These are phyloP conservation scores for Neobulgaria alba DNA, from an alignment of 2,329 filamentous ascomycete species.

Conservation along the genomic window DNA sequence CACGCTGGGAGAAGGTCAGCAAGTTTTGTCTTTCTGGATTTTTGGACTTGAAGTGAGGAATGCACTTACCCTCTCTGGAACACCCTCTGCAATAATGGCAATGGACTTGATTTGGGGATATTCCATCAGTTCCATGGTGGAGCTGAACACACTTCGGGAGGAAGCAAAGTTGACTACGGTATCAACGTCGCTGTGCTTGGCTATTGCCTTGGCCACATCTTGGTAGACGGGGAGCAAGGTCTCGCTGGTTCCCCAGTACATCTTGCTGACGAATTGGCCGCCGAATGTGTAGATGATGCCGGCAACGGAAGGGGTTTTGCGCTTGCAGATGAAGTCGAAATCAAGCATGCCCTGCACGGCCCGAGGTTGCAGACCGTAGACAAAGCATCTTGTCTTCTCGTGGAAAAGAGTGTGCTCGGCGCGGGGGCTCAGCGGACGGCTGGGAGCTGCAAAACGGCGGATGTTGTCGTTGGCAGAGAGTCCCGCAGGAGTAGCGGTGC, in stretches of 20 bases:
- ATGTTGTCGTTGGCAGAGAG: constrained; percentile 86
- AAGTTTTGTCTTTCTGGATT: constrained; percentile 22
- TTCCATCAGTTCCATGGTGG: constrained; percentile 97
- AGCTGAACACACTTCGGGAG: constrained; percentile 96
- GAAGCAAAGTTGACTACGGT: constrained; percentile 99
- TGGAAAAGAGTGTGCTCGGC: constrained; percentile 91
- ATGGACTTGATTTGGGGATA: constrained; percentile 96
- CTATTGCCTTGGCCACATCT: constrained; percentile 80
- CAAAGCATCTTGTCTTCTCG: constrained; percentile 99
- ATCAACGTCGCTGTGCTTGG: constrained; percentile 95
- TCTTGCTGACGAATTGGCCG: constrained; percentile 99
- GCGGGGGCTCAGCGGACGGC: constrained; percentile 82
- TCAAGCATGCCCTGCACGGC: constrained; percentile 92
- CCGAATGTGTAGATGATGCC: constrained; percentile 99
- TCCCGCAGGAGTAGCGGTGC: constrained; percentile 39
- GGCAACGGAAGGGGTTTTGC: constrained; percentile 87
- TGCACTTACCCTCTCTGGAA: constrained; percentile 80
- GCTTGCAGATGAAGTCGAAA: constrained; percentile 99
- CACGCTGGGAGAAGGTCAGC: constrained; percentile 50
- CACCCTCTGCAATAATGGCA: constrained; percentile 98
- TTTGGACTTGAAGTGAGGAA: background rate
- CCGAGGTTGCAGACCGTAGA: constrained; percentile 97
- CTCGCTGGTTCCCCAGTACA: constrained; percentile 99
- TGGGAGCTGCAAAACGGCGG: constrained; percentile 87
- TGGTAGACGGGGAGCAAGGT: constrained; percentile 98